Percentiles rank a stretch among this genome's conserved stretches.
phyloP scores from a whole-genome alignment of 2,329 filamentous ascomycete species.

The Calonectria pseudoreteaudii region DNA sequence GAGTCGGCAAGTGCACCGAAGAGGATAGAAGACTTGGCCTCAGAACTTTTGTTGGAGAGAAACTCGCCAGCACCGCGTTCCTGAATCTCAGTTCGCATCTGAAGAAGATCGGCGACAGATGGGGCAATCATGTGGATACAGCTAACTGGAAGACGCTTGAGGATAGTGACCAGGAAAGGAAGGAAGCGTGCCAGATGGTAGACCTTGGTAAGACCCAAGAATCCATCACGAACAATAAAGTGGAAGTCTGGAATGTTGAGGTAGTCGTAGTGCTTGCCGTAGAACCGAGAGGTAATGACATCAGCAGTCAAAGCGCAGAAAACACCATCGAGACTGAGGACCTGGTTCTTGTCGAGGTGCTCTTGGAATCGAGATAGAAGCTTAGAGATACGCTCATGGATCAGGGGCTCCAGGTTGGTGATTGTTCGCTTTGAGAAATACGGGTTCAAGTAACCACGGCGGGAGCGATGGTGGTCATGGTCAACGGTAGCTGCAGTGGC shows the following conservation, averaged over 20 bases:
- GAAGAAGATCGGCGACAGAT: not conserved
- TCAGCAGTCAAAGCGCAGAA: not conserved
- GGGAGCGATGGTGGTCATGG: not conserved
- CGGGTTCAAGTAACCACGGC: not conserved
- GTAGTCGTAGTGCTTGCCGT: not conserved
- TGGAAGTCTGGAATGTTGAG: not conserved
- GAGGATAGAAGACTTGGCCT: not conserved
- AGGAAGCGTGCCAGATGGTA: not conserved
- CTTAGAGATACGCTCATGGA: not conserved
- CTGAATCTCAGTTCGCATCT: not conserved
- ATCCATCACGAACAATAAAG: not conserved
- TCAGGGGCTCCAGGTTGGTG: not conserved
- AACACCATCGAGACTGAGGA: not conserved
- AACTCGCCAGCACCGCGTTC: not conserved
- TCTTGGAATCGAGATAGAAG: not conserved
- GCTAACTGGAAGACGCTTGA: not conserved
- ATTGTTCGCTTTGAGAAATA: not conserved
- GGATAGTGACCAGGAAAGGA: not conserved
- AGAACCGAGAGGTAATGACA: not conserved
- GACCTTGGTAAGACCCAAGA: not conserved
- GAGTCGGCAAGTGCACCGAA: not conserved
- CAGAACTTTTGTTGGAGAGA: constrained; percentile 1
- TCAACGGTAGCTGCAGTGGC: not conserved
- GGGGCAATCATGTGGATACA: not conserved
- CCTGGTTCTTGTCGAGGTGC: not conserved